Evolutionary conservation across 495 filamentous ascomycete species (phyloP).

Genomic region (Letharia lupina): DNA sequence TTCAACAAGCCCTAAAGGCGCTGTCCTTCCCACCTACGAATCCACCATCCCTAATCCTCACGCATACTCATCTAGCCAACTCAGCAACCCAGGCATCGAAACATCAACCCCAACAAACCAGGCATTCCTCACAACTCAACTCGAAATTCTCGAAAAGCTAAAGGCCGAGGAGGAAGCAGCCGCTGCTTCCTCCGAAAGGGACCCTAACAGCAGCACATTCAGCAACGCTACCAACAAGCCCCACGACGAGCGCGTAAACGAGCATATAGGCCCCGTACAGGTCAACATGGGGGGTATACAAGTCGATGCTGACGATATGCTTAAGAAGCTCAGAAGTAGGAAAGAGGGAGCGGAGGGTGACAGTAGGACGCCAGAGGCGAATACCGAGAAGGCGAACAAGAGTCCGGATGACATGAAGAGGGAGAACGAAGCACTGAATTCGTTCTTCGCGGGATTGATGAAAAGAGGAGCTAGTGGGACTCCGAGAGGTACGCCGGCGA

Average conservation of each 20-base stretch:
- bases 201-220: constrained; percentile 27
- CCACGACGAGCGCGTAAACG: constrained; percentile 52
- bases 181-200: constrained; percentile 25
- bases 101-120: constrained; percentile 71
- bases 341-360: constrained; percentile 6
- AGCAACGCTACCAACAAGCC: constrained; percentile 11
- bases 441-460: constrained; percentile 59
- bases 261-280: constrained; percentile 91
- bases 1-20: constrained; percentile 32
- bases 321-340: constrained; percentile 63
- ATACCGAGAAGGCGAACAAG: constrained; percentile 18
- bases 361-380: constrained; percentile 13
- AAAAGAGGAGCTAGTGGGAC: constrained; percentile 38
- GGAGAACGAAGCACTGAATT: constrained; percentile 58
- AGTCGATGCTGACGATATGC: constrained; percentile 91
- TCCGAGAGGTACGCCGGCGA: constrained; percentile 20
- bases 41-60: constrained; percentile 67
- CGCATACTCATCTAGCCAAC: constrained; percentile 8
- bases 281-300: constrained; percentile 98
- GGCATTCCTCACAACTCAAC: constrained; percentile 63
- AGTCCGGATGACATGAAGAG: constrained; percentile 46
- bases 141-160: constrained; percentile 62
- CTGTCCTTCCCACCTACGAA: constrained; percentile 67
- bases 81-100: constrained; percentile 50
- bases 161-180: constrained; percentile 45